Evolutionary conservation across 768 basidiomycete genomes (phyloP), one percentile per base, ranked within the genome.

Genomic region (Russula sp.): DNA sequence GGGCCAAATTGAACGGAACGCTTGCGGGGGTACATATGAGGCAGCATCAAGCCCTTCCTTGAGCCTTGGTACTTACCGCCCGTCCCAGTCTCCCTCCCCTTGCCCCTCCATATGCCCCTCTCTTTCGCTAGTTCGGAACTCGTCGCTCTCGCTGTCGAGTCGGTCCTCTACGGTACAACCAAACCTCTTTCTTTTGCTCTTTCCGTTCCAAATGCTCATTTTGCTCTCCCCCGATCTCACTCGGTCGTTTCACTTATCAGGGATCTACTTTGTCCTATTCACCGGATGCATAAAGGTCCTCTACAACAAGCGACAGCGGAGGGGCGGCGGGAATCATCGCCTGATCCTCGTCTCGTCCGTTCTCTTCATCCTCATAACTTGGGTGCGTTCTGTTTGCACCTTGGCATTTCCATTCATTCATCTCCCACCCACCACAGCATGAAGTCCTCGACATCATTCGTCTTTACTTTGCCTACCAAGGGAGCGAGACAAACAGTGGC

Each of bases 331-430:
- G 14, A 65, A 65, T 46, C 4, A 52, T 14, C 64, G 64, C 29
- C 56, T 65, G 2, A 14, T 65, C 49, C 1, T 57, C 3, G 55
- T 65, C 25, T 63, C 64, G 16, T 1, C 22, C 35, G 16, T 36
- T 6, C 56, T 65, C 2, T 65, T 65, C 25, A 1, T 54, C 22
- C 64, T 65, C 25, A 63, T 63, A 16, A 65, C 64, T 0, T 65
- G 56, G 64, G 64, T 65, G 22, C 51, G 64, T 53, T 8, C 42
- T 9, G 1, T 10, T 4, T 1, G 2, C 7, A 7, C 7, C 5
- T 8, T 41, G 7, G n/a, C 38, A 18, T 5, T 6, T 14, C 14
- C 20, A 29, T 9, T 42, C 48, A 38, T 20, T 18, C n/a, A 7
- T 10, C 36, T 18, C 14, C 3, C 25, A n/a, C 46, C 13, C 22